A percentile compares a stretch with the other conserved stretches of the same genome.
Conservation (phyloP, 768 basidiomycete species). For the Collybia mongolica region DNA sequence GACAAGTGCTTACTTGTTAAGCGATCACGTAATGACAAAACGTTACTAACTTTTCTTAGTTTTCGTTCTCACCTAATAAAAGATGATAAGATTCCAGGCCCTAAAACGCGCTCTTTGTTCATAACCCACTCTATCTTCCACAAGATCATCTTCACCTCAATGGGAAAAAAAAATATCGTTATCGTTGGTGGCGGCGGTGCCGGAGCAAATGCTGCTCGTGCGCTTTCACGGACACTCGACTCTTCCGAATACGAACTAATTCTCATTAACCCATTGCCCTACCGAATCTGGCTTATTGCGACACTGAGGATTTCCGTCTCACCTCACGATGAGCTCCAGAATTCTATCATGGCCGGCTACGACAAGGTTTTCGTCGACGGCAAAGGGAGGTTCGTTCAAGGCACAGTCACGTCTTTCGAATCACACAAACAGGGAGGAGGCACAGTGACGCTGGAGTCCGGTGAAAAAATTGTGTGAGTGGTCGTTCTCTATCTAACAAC, state of each 20-base stretch:
- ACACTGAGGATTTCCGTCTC: slow-evolving; percentile 54
- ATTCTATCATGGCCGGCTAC: slow-evolving; percentile 48
- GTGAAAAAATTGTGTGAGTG: slow-evolving; percentile 39
- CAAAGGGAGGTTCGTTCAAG: slow-evolving; percentile 48
- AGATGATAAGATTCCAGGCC: neutral
- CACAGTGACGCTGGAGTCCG: slow-evolving; percentile 47
- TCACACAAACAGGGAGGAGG: slow-evolving; percentile 37
- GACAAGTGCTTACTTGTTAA: too few species aligned
- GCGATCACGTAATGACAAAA: too few species aligned
- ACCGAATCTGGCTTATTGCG: slow-evolving; percentile 48
- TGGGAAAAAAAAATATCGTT: slow-evolving; percentile 24
- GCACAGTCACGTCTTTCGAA: slow-evolving; percentile 32
- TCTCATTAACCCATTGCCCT: slow-evolving; percentile 54
- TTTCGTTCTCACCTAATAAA: too few species aligned
- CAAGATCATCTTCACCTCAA: neutral
- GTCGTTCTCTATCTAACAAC: neutral
- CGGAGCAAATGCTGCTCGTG: slow-evolving; percentile 45
- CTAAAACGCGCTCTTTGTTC: neutral
- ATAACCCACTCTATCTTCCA: neutral
- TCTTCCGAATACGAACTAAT: slow-evolving; percentile 46
- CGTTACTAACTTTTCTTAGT: too few species aligned
- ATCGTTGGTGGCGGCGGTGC: slow-evolving; percentile 61
- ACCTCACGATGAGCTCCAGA: slow-evolving; percentile 38
- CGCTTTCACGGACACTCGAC: slow-evolving; percentile 51
- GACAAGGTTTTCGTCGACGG: slow-evolving; percentile 50